Evolutionary conservation across 2,329 filamentous ascomycete genomes (phyloP).

Genomic region (Aspergillus thermomutatus): DNA sequence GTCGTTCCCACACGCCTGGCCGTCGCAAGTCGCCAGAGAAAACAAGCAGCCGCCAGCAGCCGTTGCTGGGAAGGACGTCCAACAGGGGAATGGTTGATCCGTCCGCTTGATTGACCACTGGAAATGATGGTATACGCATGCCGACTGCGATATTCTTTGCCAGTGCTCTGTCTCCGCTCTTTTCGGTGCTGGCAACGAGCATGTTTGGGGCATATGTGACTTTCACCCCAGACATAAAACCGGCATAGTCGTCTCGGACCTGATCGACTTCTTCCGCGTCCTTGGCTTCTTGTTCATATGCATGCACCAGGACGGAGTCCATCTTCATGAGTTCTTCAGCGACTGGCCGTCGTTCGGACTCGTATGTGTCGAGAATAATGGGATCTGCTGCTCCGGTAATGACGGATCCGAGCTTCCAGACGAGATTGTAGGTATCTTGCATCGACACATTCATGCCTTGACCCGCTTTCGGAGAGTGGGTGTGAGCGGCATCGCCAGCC

Average conservation of each 20-base stretch:
- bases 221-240: conserved; percentile 12
- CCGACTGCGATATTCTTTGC: conserved; percentile 13
- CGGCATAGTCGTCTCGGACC: conserved; percentile 9
- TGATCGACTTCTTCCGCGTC: conserved; percentile 1
- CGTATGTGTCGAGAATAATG: conserved; percentile 47
- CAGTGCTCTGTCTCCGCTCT: background rate
- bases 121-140: conserved; percentile 10
- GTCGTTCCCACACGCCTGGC: background rate
- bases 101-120: conserved; percentile 11
- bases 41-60: conserved; percentile 16
- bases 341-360: conserved; percentile 46
- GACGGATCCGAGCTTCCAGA: conserved; percentile 54
- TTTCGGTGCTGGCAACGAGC: background rate
- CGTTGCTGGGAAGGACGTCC: conserved; percentile 11
- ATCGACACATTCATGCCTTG: conserved; percentile 51
- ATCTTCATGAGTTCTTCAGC: conserved; percentile 25
- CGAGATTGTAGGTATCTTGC: conserved; percentile 56
- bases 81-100: conserved; percentile 5
- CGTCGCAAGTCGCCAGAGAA: conserved; percentile 16
- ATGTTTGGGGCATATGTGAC: conserved; percentile 4
- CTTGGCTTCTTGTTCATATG: conserved; percentile 4
- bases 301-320: conserved; percentile 6
- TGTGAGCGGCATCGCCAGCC: conserved; percentile 25
- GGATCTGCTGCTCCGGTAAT: conserved; percentile 38
- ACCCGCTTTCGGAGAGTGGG: conserved; percentile 65